Percentiles rank a stretch among this genome's conserved stretches.
Evolutionary conservation across 2,329 filamentous ascomycete genomes (phyloP).

Genomic region (Aspergillus aculeatus): DNA sequence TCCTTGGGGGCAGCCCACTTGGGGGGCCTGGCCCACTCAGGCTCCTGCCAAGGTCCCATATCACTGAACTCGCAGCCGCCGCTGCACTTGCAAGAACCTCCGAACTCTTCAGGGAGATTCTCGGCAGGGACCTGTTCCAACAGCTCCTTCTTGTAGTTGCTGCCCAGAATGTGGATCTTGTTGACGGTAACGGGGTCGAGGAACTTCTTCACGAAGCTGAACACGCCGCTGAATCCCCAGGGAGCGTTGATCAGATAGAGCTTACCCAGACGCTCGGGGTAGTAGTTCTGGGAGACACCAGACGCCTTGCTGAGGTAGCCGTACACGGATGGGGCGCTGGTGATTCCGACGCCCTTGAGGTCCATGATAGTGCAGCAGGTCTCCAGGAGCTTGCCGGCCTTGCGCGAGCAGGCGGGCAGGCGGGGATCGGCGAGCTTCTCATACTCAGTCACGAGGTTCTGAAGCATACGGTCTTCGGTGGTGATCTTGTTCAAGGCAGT

Average conservation of each 20-base stretch:
- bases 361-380: conserved; percentile 99
- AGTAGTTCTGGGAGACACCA: conserved; percentile 95
- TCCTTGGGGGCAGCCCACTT: conserved; percentile 43
- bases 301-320: conserved; percentile 82
- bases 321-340: conserved; percentile 80
- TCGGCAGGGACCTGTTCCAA: conserved; percentile 80
- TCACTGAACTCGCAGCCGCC: conserved; percentile 87
- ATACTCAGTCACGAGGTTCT: conserved; percentile 96
- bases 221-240: conserved; percentile 89
- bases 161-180: conserved; percentile 91
- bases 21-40: conserved; percentile 44
- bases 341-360: conserved; percentile 86
- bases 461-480: conserved; percentile 86
- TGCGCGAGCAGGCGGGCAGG: conserved; percentile 91
- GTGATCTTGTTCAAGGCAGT: conserved; percentile 90
- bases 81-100: conserved; percentile 76
- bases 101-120: conserved; percentile 84
- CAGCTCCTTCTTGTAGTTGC: conserved; percentile 78
- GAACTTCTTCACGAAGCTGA: conserved; percentile 85
- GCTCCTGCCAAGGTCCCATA: conserved; percentile 75
- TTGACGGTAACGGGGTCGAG: conserved; percentile 93
- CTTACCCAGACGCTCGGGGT: conserved; percentile 93
- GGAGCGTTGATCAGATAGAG: conserved; percentile 98
- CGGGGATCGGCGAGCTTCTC: conserved; percentile 93
- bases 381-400: conserved; percentile 84